These are phyloP conservation scores for Scedosporium apiospermum DNA, from an alignment of 2,329 filamentous ascomycete species.

Conservation along the genomic window DNA sequence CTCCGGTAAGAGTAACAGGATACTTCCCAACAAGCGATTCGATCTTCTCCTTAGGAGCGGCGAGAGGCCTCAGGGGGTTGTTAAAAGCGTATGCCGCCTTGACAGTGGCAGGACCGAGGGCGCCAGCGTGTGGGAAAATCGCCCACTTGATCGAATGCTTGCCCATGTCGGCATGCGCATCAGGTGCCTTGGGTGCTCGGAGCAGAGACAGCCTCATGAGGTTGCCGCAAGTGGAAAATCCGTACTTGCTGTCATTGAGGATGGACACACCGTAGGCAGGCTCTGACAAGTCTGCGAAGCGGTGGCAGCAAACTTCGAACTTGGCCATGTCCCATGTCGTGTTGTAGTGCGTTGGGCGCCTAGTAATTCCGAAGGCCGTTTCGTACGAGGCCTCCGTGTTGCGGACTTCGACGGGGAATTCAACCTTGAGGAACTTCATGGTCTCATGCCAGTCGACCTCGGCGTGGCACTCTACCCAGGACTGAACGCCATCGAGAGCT, in stretches of 20 bases:
- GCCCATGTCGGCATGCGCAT: constrained; percentile 92
- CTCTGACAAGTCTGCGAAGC: constrained; percentile 86
- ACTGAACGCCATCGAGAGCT: constrained; percentile 52
- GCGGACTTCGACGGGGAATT: constrained; percentile 86
- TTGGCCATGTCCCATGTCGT: constrained; percentile 97
- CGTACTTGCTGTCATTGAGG: constrained; percentile 92
- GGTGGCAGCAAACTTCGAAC: constrained; percentile 93
- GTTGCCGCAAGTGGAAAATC: constrained; percentile 82
- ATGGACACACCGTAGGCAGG: constrained; percentile 84
- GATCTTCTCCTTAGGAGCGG: constrained; percentile 17
- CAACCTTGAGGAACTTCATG: constrained; percentile 97
- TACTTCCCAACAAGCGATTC: constrained; percentile 15
- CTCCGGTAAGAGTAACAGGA: constrained; percentile 55
- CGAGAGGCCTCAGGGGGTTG: constrained; percentile 51
- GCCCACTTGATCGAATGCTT: constrained; percentile 80
- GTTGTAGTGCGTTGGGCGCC: constrained; percentile 93
- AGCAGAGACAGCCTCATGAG: constrained; percentile 83
- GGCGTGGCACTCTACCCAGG: constrained; percentile 66
- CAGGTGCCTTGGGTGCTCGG: constrained; percentile 82
- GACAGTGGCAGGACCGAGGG: constrained; percentile 63
- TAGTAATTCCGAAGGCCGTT: constrained; percentile 83
- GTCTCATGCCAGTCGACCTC: constrained; percentile 96
- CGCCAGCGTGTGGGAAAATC: constrained; percentile 73
- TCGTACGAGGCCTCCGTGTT: constrained; percentile 94
- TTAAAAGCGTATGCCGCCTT: constrained; percentile 87